Conservation (phyloP, 75 land plant species). For the Larix kaempferi region DNA sequence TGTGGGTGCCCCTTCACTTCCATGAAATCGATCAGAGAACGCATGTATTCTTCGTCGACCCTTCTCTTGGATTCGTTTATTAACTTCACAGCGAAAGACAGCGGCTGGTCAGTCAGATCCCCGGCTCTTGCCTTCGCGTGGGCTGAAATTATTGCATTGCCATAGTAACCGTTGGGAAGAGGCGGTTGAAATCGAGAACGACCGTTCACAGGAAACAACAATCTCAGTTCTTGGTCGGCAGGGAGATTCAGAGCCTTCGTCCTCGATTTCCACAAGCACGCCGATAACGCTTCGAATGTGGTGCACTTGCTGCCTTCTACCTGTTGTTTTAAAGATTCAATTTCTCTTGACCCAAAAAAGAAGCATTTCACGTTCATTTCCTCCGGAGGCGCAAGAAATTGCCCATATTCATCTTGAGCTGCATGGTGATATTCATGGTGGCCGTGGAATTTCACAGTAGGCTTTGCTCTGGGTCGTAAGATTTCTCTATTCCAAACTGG, state of each 20-base stretch:
- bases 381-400: too few relatives aligned
- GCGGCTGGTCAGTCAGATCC: conserved; percentile 30
- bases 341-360: too few relatives aligned
- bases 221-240: conserved; percentile 27
- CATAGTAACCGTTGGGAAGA: conserved; percentile 67
- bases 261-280: conserved; percentile 41
- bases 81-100: conserved; percentile 39
- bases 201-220: conserved; percentile 29
- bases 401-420: background rate
- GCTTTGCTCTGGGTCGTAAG: conserved; percentile 32
- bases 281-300: conserved; percentile 35
- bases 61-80: conserved; percentile 29
- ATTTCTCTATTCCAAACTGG: conserved; percentile 47
- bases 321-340: too few relatives aligned
- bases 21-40: conserved; percentile 56
- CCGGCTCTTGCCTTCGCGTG: conserved; percentile 38
- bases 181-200: conserved; percentile 39
- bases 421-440: conserved; percentile 41
- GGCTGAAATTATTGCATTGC: conserved; percentile 54
- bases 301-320: background rate
- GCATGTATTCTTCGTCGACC: conserved; percentile 53
- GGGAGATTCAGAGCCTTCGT: conserved; percentile 25
- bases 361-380: too few relatives aligned
- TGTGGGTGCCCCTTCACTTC: conserved; percentile 34
- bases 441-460: conserved; percentile 16